phyloP scores from a whole-genome alignment of 352 stramenopile species.

The Pythium aristosporum region DNA sequence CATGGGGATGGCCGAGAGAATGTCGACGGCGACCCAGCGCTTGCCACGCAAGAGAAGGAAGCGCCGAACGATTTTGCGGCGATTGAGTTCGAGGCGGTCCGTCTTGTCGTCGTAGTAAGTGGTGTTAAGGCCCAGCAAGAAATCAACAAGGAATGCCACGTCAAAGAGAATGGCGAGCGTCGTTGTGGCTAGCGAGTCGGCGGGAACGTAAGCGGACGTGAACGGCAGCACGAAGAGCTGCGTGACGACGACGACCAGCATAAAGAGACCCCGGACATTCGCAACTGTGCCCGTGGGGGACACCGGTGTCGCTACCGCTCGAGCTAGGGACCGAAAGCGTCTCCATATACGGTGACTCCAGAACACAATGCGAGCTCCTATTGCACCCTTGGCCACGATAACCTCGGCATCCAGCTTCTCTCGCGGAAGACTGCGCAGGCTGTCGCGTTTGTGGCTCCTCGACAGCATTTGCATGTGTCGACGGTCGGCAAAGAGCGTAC shows the following conservation, averaged over 20 bases:
- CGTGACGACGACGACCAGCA: conserved; percentile 2
- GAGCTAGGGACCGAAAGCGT: background rate
- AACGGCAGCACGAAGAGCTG: conserved; percentile 25
- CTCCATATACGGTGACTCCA: background rate
- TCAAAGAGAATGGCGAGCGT: conserved; percentile 11
- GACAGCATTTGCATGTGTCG: conserved; percentile 6
- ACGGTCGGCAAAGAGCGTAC: conserved; percentile 12
- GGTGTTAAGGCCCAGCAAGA: conserved; percentile 22
- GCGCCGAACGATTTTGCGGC: conserved; percentile 3
- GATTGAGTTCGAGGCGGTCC: conserved; percentile 12
- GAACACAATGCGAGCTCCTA: background rate
- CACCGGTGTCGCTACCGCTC: background rate
- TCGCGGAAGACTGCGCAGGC: background rate
- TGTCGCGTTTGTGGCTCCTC: conserved; percentile 11
- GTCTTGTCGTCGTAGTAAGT: conserved; percentile 19
- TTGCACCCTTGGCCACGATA: background rate
- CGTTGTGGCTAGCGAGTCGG: background rate
- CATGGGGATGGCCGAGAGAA: conserved; percentile 7
- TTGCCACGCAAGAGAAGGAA: conserved; percentile 4
- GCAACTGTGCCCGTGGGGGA: conserved; percentile 12
- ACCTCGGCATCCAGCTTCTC: background rate
- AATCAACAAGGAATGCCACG: conserved; percentile 9
- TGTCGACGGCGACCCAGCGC: conserved; percentile 13
- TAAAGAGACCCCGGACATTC: background rate
- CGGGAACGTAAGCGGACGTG: conserved; percentile 17